Percentiles rank a stretch among this genome's conserved stretches.
Conservation (phyloP, 1,284 basidiomycete species). For the Cutaneotrichosporon cavernicola region DNA sequence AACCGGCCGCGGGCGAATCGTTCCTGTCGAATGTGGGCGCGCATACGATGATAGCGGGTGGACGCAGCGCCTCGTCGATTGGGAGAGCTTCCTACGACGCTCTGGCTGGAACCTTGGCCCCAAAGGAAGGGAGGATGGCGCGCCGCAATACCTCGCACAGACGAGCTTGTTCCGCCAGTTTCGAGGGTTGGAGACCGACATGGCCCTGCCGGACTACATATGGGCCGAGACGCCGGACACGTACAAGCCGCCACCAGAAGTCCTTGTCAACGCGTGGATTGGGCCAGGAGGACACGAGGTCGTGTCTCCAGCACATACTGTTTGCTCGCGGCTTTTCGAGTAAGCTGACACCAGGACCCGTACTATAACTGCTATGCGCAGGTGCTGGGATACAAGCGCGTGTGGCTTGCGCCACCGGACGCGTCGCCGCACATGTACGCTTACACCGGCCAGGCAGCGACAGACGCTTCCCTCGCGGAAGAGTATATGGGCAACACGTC, state of each 20-base stretch:
- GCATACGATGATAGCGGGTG: constrained; percentile 80
- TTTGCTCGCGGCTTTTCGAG: constrained; percentile 53
- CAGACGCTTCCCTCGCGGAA: constrained; percentile 16
- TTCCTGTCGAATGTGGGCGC: constrained; percentile 85
- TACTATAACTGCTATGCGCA: constrained; percentile 92
- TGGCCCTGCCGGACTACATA: constrained; percentile 80
- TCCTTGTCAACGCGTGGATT: constrained; percentile 83
- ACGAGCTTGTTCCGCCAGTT: constrained; percentile 83
- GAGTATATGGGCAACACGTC: constrained; percentile 56
- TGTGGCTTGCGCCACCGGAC: constrained; percentile 85
- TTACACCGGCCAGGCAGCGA: constrained; percentile 40
- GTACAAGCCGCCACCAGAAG: constrained; percentile 63
- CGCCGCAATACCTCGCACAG: constrained; percentile 81
- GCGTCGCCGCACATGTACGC: constrained; percentile 59
- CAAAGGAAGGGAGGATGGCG: neutral
- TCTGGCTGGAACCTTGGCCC: constrained; percentile 56
- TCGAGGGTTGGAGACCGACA: constrained; percentile 70
- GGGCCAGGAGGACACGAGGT: constrained; percentile 65
- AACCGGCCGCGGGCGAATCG: constrained; percentile 73
- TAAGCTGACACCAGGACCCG: constrained; percentile 66
- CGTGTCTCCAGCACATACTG: constrained; percentile 83
- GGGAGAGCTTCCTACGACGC: constrained; percentile 68
- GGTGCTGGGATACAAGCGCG: constrained; percentile 78
- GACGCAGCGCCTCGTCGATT: constrained; percentile 75
- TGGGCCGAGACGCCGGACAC: constrained; percentile 59